These are phyloP conservation scores for Aspergillus homomorphus DNA, from an alignment of 495 filamentous ascomycete species.

Conservation along the genomic window DNA sequence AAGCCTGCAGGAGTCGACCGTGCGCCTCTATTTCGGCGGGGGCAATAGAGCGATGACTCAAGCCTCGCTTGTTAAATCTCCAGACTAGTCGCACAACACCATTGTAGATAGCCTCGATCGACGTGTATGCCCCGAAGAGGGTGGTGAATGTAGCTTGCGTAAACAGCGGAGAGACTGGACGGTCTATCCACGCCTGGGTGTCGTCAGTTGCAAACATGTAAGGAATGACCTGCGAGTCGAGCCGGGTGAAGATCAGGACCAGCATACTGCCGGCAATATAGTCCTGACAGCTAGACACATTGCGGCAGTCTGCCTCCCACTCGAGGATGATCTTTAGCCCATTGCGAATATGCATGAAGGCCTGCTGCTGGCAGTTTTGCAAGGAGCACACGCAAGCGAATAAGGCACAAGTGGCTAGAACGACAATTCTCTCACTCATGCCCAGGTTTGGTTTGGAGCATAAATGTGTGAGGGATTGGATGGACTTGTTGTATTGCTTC, in stretches of 20 bases:
- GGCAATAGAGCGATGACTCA: background rate
- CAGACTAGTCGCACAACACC: background rate
- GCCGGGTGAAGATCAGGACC: background rate
- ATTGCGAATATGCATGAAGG: background rate
- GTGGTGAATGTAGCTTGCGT: background rate
- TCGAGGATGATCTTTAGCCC: background rate
- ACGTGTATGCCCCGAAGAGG: background rate
- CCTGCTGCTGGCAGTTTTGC: background rate
- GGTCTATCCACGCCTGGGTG: background rate
- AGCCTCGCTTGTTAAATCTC: background rate
- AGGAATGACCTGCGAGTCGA: background rate
- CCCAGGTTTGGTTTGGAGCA: background rate
- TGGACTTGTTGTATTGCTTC: background rate
- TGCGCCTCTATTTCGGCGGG: background rate
- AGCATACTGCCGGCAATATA: background rate
- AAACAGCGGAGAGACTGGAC: background rate
- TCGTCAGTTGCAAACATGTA: too few relatives aligned
- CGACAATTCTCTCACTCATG: background rate
- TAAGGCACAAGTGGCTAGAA: background rate
- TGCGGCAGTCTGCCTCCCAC: background rate
- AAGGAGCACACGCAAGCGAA: background rate
- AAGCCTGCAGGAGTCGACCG: background rate
- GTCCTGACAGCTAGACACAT: background rate
- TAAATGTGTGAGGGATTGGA: background rate
- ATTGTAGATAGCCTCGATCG: background rate